Percentiles rank a stretch among this genome's conserved stretches.
Evolutionary conservation across 441 rosid genomes (phyloP).

Genomic region (Erodium chrysanthum): DNA sequence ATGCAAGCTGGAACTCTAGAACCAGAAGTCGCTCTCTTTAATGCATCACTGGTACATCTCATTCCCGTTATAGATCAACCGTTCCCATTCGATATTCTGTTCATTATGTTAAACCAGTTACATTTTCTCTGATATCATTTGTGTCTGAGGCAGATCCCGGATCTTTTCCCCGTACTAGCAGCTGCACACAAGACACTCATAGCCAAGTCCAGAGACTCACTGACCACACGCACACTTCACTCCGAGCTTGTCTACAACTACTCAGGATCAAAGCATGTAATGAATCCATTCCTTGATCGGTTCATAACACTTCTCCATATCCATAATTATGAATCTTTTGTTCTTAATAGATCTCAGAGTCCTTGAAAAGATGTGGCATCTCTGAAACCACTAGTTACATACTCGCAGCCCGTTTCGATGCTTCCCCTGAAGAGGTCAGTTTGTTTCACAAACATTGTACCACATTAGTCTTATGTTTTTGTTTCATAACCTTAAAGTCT

Average conservation of each 20-base stretch:
- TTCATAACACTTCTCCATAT: constrained; percentile 10
- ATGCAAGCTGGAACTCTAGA: constrained; percentile 63
- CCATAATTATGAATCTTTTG: neutral
- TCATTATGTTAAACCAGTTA: constrained; percentile 9
- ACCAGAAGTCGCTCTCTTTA: constrained; percentile 68
- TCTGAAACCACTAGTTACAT: constrained; percentile 56
- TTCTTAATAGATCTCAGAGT: constrained; percentile 60
- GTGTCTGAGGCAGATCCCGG: constrained; percentile 45
- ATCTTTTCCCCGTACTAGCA: constrained; percentile 67
- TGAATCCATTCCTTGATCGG: neutral
- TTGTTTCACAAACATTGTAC: neutral
- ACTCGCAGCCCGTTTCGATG: constrained; percentile 68
- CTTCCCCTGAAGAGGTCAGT: constrained; percentile 55
- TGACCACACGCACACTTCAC: constrained; percentile 76
- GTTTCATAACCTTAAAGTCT: neutral
- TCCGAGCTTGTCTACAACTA: constrained; percentile 84
- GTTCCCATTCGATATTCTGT: neutral
- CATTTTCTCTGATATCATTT: too few relatives aligned
- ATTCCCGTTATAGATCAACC: neutral
- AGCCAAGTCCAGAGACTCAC: constrained; percentile 60
- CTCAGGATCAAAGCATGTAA: constrained; percentile 84
- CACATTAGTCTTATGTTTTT: neutral
- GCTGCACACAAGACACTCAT: constrained; percentile 77
- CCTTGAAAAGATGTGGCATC: constrained; percentile 80
- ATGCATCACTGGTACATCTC: constrained; percentile 54